Percentiles rank a stretch among this genome's conserved stretches.
Conservation (phyloP, 2,329 filamentous ascomycete genomes). For the Microdochium nivale region DNA sequence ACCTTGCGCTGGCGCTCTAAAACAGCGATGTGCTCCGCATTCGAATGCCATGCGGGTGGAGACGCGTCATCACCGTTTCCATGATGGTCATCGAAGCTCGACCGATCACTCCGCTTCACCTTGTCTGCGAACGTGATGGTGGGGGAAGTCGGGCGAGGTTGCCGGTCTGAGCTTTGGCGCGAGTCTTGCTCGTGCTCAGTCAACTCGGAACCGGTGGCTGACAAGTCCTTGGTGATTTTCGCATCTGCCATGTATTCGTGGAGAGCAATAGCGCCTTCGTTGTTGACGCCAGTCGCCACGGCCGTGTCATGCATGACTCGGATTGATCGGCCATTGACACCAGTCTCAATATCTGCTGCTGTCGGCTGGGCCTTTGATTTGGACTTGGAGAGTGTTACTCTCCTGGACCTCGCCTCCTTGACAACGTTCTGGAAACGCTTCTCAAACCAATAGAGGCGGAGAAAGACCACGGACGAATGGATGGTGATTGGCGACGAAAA, state of each 20-base stretch:
- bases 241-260: conserved; percentile 24
- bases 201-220: conserved; percentile 7
- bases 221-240: conserved; percentile 10
- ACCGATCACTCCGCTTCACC: conserved; percentile 49
- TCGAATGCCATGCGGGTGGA: conserved; percentile 42
- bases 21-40: conserved; percentile 82
- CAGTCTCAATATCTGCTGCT: conserved; percentile 43
- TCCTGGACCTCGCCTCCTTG: conserved; percentile 57
- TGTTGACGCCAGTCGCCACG: conserved; percentile 46
- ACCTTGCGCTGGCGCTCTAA: conserved; percentile 72
- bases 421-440: conserved; percentile 86
- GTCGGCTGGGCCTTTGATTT: conserved; percentile 41
- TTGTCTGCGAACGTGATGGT: conserved; percentile 64
- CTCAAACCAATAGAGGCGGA: conserved; percentile 96
- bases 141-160: conserved; percentile 11
- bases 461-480: conserved; percentile 78
- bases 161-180: not conserved
- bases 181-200: conserved; percentile 5
- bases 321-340: conserved; percentile 59
- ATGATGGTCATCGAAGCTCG: conserved; percentile 22
- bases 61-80: conserved; percentile 36
- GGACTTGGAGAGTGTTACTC: conserved; percentile 56
- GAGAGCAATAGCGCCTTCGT: conserved; percentile 48
- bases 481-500: conserved; percentile 77
- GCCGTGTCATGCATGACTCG: conserved; percentile 53